A percentile compares a stretch with the other conserved stretches of the same genome.
Conservation (phyloP, 2,329 filamentous ascomycete species). For the Biscogniauxia mediterranea region DNA sequence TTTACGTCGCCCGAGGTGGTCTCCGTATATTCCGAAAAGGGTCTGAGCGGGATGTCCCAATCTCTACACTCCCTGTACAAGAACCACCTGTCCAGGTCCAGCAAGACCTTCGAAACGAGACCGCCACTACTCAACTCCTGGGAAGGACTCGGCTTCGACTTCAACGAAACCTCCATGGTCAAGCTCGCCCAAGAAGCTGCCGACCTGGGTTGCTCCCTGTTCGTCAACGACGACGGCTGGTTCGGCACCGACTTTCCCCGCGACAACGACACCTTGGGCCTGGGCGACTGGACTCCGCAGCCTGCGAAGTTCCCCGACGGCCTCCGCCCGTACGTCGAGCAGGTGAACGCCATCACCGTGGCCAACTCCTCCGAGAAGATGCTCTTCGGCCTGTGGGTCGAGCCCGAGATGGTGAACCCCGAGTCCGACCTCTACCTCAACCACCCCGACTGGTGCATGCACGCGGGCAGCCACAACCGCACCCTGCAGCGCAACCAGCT, state of each 20-base stretch:
- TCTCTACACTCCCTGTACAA: conserved; percentile 61
- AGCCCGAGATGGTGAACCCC: conserved; percentile 67
- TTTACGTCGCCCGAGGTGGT: conserved; percentile 63
- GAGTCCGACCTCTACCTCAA: conserved; percentile 59
- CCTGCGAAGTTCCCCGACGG: conserved; percentile 58
- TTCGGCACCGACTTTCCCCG: conserved; percentile 64
- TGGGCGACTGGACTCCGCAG: conserved; percentile 64
- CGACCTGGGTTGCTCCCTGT: conserved; percentile 58
- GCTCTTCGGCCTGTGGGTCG: conserved; percentile 65
- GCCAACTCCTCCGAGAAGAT: conserved; percentile 47
- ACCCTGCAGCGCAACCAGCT: conserved; percentile 58
- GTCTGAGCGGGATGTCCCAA: conserved; percentile 61
- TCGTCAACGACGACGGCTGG: conserved; percentile 68
- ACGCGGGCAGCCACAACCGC: conserved; percentile 54
- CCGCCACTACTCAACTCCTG: conserved; percentile 62
- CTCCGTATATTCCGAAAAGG: conserved; percentile 57
- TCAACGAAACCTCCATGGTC: conserved; percentile 55
- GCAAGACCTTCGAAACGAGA: conserved; percentile 50
- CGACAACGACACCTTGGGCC: conserved; percentile 52
- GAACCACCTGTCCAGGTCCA: conserved; percentile 54
- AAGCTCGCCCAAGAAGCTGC: conserved; percentile 55
- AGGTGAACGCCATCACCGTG: conserved; percentile 49
- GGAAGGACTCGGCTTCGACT: conserved; percentile 61
- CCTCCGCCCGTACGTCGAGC: conserved; percentile 48
- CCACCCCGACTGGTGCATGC: conserved; percentile 64